These are phyloP conservation scores for Beverwykella pulmonaria DNA, from an alignment of 495 filamentous ascomycete species.

Conservation along the genomic window DNA sequence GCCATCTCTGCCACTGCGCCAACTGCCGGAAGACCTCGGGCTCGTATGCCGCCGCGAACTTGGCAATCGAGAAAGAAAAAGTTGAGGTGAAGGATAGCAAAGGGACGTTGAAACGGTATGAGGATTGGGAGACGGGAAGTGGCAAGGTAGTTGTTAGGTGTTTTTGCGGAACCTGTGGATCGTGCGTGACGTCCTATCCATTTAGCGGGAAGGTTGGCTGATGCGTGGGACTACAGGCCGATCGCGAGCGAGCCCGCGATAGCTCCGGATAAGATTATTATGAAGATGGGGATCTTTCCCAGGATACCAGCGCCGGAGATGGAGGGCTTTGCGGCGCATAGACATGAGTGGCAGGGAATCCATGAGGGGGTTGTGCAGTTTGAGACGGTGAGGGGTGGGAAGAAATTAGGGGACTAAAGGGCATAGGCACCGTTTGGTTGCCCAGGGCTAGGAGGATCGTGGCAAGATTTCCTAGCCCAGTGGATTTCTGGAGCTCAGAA, in stretches of 20 bases:
- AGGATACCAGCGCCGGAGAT: slow-evolving; percentile 49
- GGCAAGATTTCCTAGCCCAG: too few species aligned
- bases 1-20: slow-evolving; percentile 45
- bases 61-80: slow-evolving; percentile 49
- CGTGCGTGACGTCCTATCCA: slow-evolving; percentile 38
- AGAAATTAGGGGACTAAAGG: slow-evolving; percentile 15
- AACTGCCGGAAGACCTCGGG: slow-evolving; percentile 51
- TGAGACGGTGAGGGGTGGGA: slow-evolving; percentile 17
- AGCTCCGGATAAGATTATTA: slow-evolving; percentile 42
- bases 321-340: slow-evolving; percentile 45
- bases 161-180: slow-evolving; percentile 50
- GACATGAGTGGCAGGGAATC: slow-evolving; percentile 45
- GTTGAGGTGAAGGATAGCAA: slow-evolving; percentile 46
- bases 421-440: too few species aligned
- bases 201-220: too few species aligned
- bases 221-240: slow-evolving; percentile 35
- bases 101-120: slow-evolving; percentile 45
- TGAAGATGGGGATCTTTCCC: slow-evolving; percentile 52
- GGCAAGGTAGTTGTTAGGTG: slow-evolving; percentile 47
- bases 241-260: slow-evolving; percentile 45
- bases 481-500: too few species aligned
- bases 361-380: slow-evolving; percentile 24
- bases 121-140: slow-evolving; percentile 45
- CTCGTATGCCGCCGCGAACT: slow-evolving; percentile 44
- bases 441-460: too few species aligned